phyloP scores from a whole-genome alignment of 2,329 filamentous ascomycete genomes.

The Calonectria honghensis region DNA sequence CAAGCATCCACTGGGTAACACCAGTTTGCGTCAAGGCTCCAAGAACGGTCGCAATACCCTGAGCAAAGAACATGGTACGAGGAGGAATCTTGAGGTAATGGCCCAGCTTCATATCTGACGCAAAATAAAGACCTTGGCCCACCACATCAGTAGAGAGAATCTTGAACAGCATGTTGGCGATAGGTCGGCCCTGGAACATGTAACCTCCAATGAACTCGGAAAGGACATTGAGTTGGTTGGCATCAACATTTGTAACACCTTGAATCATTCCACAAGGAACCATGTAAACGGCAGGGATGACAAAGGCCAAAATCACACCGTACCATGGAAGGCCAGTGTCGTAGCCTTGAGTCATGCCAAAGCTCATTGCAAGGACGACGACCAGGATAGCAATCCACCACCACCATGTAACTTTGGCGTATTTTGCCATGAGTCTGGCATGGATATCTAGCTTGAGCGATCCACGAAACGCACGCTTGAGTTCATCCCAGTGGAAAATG shows the following conservation, averaged over 20 bases:
- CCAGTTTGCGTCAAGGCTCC: slow-evolving; percentile 30
- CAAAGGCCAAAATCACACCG: slow-evolving; percentile 30
- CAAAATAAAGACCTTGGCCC: slow-evolving; percentile 31
- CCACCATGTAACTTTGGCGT: slow-evolving; percentile 73
- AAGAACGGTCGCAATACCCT: slow-evolving; percentile 27
- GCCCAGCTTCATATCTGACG: slow-evolving; percentile 32
- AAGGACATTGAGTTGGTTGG: slow-evolving; percentile 69
- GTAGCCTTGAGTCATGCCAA: slow-evolving; percentile 61
- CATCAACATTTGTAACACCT: slow-evolving; percentile 68
- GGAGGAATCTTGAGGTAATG: slow-evolving; percentile 38
- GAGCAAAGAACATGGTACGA: slow-evolving; percentile 31
- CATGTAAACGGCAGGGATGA: slow-evolving; percentile 57
- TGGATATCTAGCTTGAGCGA: slow-evolving; percentile 33
- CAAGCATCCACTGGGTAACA: slow-evolving; percentile 35
- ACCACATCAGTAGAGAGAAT: slow-evolving; percentile 46
- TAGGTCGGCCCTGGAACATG: slow-evolving; percentile 67
- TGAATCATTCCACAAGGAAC: slow-evolving; percentile 65
- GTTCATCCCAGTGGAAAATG: slow-evolving; percentile 37
- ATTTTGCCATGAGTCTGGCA: slow-evolving; percentile 73
- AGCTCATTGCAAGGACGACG: slow-evolving; percentile 66
- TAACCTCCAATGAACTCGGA: slow-evolving; percentile 71
- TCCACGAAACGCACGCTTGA: slow-evolving; percentile 27
- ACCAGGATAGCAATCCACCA: slow-evolving; percentile 66
- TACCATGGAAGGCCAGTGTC: slow-evolving; percentile 66
- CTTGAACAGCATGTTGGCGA: slow-evolving; percentile 72